These are phyloP conservation scores for Boletus tomentosulus DNA, from an alignment of 768 basidiomycete genomes.

Conservation along the genomic window DNA sequence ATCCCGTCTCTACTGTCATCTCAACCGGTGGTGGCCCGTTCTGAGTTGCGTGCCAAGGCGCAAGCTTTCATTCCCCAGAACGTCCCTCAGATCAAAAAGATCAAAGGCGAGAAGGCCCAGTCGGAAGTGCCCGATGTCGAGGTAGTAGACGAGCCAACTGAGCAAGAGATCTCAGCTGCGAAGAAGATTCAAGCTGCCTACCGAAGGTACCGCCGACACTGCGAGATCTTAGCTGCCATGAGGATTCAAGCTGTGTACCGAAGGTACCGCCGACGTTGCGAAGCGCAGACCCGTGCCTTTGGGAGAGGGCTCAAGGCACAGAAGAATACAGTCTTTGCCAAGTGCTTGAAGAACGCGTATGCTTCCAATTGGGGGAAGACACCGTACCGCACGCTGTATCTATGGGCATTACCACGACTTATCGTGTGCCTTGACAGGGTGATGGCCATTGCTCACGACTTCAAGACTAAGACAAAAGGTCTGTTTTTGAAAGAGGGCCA, in stretches of 20 bases:
- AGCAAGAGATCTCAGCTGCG: slow-evolving; percentile 26
- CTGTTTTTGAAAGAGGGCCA: slow-evolving; percentile 28
- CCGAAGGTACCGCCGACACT: slow-evolving; percentile 5
- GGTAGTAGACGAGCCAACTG: slow-evolving; percentile 13
- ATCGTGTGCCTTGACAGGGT: slow-evolving; percentile 39
- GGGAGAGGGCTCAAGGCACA: slow-evolving; percentile 20
- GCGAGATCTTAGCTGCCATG: slow-evolving; percentile 24
- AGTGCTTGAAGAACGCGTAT: slow-evolving; percentile 27
- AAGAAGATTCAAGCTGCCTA: slow-evolving; percentile 19
- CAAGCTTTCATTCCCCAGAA: slow-evolving; percentile 6
- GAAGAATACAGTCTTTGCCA: slow-evolving; percentile 21
- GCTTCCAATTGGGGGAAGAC: slow-evolving; percentile 26
- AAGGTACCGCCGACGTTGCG: slow-evolving; percentile 1
- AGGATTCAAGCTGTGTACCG: slow-evolving; percentile 21
- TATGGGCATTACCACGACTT: slow-evolving; percentile 37
- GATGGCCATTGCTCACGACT: slow-evolving; percentile 19
- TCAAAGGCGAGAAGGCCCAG: background rate
- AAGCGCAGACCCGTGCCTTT: slow-evolving; percentile 3
- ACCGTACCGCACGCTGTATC: slow-evolving; percentile 36
- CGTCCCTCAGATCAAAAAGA: background rate
- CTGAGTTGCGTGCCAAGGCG: slow-evolving; percentile 13
- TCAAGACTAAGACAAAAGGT: slow-evolving; percentile 33
- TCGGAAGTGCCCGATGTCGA: background rate
- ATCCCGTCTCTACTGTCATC: slow-evolving; percentile 28
- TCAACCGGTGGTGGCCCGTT: slow-evolving; percentile 10